phyloP scores from a whole-genome alignment of 2,329 filamentous ascomycete species.

The Dothistroma septosporum region DNA sequence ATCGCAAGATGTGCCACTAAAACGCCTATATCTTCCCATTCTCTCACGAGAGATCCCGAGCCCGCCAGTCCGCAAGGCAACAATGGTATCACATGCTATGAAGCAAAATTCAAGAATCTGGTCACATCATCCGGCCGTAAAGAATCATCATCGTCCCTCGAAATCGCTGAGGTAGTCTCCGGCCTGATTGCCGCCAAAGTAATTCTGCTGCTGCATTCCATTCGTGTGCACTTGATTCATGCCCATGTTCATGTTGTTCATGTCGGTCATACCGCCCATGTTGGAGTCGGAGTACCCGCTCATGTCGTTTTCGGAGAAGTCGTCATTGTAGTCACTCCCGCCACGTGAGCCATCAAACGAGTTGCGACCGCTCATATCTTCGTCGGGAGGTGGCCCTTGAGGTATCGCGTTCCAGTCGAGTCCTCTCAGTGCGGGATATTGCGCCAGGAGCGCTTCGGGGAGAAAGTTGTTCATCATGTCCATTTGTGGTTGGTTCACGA shows the following conservation, averaged over 20 bases:
- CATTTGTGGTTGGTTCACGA: slow-evolving; percentile 37
- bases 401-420: slow-evolving; percentile 80
- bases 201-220: slow-evolving; percentile 17
- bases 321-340: slow-evolving; percentile 62
- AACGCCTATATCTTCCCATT: not conserved
- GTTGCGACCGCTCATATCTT: slow-evolving; percentile 64
- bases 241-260: slow-evolving; percentile 16
- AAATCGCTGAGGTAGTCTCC: slow-evolving; percentile 34
- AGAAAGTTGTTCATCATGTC: slow-evolving; percentile 62
- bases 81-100: slow-evolving; percentile 2
- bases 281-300: slow-evolving; percentile 21
- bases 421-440: slow-evolving; percentile 88
- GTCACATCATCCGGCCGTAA: slow-evolving; percentile 9
- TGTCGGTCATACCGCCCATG: slow-evolving; percentile 23
- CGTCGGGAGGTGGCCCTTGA: slow-evolving; percentile 44
- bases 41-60: not conserved
- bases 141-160: slow-evolving; percentile 30
- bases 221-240: slow-evolving; percentile 24
- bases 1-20: not conserved
- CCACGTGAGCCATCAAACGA: slow-evolving; percentile 74
- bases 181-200: slow-evolving; percentile 17
- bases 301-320: slow-evolving; percentile 55
- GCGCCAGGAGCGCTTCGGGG: slow-evolving; percentile 82
- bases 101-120: not conserved
- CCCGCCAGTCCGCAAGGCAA: not conserved